Evolutionary conservation across 139 green algal genomes (phyloP).

Genomic region (Chlorella sp.): DNA sequence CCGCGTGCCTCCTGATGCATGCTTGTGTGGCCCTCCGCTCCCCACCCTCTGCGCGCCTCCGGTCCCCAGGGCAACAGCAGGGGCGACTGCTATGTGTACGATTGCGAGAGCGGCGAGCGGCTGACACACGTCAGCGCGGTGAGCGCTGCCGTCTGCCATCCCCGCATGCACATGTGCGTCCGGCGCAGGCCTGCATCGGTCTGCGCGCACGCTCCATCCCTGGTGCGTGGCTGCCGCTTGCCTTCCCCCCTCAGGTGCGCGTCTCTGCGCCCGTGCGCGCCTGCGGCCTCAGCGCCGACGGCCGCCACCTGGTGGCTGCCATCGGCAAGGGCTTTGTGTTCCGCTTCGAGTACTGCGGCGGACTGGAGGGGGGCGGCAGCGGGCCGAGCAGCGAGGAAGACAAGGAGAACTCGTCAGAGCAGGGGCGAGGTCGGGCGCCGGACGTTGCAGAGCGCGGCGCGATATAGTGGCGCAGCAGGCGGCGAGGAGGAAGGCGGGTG

Average conservation of each 20-base stretch:
- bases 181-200: no score
- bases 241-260: not conserved
- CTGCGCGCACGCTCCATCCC: no score
- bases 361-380: not conserved
- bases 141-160: no score
- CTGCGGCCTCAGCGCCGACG: constrained; percentile 57
- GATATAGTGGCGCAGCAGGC: no score
- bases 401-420: not conserved
- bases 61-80: constrained; percentile 49
- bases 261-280: constrained; percentile 48
- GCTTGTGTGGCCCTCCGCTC: not conserved
- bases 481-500: no score
- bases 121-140: constrained; percentile 36
- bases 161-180: no score
- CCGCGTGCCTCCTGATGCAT: not conserved
- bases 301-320: constrained; percentile 59
- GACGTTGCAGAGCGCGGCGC: no score
- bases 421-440: not conserved
- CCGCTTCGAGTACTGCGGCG: constrained; percentile 24
- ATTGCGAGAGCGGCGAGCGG: constrained; percentile 37
- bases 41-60: not conserved
- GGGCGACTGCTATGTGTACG: constrained; percentile 55
- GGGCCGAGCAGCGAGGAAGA: no score
- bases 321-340: constrained; percentile 73
- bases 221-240: no score